Evolutionary conservation across 2,329 filamentous ascomycete species (phyloP), one percentile per base, ranked within the genome.

Genomic region (Penicillium sumatraense): DNA sequence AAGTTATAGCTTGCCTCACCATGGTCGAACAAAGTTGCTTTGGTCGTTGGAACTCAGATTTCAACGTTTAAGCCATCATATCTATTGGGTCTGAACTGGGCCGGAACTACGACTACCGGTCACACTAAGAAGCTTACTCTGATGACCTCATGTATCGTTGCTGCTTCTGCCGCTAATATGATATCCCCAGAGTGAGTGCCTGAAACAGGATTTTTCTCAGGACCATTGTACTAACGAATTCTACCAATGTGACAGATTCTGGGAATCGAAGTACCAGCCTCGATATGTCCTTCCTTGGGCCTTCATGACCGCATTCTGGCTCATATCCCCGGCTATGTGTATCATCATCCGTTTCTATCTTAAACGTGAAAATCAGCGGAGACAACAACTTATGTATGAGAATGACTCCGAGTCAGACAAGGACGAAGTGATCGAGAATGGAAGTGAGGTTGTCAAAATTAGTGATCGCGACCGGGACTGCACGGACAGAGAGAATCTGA

Each of bases 41-140:
- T 69, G 9, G 63, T 69, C 2, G 64, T 69, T 5, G 66, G 66
- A 9, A 67, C 66, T 3, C 65, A 69, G 36, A 65, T 69, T 23
- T 68, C 66, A 8, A 68, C 66, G 2, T 69, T 69, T 45, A 69
- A 69, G 53, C 66, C 65, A 1, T 69, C 66, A 2, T 69, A 68
- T 41, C 57, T 69, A 10, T 54, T 67, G 7, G 65, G 65, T 8
- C 57, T 69, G 10, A 66, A 63, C 20, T 69, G 65, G 65, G 65
- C 65, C 8, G 53, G 48, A 5, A 56, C 53, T 13, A 56, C 53
- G 10, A 56, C 53, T 2, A 56, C 48, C 11, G 53, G 53, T 2
- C 53, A 56, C 21, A 56, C 53, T 5, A 56, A 56, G 49, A 56
- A 56, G n/a, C 24, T 56, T 1, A 48, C 33, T 23, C 35, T 56